phyloP scores from a whole-genome alignment of 108 stramenopile genomes.

The Aurantiochytrium sp. region DNA sequence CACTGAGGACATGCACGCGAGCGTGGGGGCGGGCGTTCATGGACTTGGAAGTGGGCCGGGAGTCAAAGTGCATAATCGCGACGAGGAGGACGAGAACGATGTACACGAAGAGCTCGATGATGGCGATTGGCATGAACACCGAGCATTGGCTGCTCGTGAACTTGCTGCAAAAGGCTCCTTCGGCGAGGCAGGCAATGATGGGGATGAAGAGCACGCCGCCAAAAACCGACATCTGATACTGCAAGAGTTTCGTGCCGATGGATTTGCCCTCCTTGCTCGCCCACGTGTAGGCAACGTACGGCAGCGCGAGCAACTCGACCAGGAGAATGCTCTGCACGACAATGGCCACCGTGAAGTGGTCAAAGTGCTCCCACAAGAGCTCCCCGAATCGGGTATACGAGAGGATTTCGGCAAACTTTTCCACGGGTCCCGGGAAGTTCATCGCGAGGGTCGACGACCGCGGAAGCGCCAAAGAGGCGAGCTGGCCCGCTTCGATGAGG shows the following conservation, averaged over 20 bases:
- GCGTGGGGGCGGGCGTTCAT: background rate
- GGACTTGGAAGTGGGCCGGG: background rate
- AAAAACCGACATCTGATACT: background rate
- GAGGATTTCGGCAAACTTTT: background rate
- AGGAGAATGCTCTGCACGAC: background rate
- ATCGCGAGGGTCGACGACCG: background rate
- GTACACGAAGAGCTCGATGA: background rate
- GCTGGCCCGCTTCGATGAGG: background rate
- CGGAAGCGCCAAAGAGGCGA: background rate
- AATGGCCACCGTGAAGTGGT: background rate
- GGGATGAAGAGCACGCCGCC: background rate
- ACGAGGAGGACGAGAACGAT: background rate
- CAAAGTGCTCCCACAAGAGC: background rate
- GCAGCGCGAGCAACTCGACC: background rate
- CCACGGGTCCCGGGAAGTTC: background rate
- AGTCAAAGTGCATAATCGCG: background rate
- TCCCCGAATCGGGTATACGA: background rate
- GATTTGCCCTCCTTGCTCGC: background rate
- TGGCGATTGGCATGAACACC: background rate
- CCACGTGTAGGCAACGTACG: background rate
- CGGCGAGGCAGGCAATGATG: background rate
- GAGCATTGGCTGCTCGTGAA: background rate
- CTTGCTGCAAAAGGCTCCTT: background rate
- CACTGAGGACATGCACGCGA: background rate
- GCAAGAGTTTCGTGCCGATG: background rate